Percentiles rank a stretch among this genome's conserved stretches.
phyloP scores from a whole-genome alignment of 257 asterid species.

The Solanum chaucha region DNA sequence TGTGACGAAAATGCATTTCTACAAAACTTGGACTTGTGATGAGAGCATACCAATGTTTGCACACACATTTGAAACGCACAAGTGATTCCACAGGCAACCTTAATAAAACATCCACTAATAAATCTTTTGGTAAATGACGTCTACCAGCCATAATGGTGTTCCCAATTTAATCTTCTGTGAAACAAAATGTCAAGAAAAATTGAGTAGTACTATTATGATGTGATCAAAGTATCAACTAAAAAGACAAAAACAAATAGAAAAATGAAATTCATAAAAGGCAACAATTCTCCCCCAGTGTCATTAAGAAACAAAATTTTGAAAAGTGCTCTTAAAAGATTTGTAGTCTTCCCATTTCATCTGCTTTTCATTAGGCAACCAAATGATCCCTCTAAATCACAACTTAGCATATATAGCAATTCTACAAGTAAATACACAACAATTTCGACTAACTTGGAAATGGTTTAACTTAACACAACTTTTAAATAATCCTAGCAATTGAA shows the following conservation, averaged over 20 bases:
- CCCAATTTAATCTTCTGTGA: not conserved
- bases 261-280: not conserved
- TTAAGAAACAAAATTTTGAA: not conserved
- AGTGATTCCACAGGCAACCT: conserved; percentile 29
- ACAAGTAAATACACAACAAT: not conserved
- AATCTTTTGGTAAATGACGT: conserved; percentile 16
- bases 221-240: not conserved
- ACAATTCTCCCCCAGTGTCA: not conserved
- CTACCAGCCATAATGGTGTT: not conserved
- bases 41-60: conserved; percentile 30
- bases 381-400: not conserved
- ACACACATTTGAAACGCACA: conserved; percentile 24
- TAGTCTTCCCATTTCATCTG: not conserved
- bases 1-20: conserved; percentile 13
- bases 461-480: not conserved
- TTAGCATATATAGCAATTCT: not conserved
- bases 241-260: not conserved
- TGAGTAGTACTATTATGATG: not conserved
- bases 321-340: no score
- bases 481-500: not conserved
- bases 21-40: conserved; percentile 18
- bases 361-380: not conserved
- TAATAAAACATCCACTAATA: conserved; percentile 15
- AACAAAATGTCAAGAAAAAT: not conserved
- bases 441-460: not conserved